A percentile compares a stretch with the other conserved stretches of the same genome.
These are phyloP conservation scores for Gremmenia infestans DNA, from an alignment of 2,329 filamentous ascomycete species.

Conservation along the genomic window DNA sequence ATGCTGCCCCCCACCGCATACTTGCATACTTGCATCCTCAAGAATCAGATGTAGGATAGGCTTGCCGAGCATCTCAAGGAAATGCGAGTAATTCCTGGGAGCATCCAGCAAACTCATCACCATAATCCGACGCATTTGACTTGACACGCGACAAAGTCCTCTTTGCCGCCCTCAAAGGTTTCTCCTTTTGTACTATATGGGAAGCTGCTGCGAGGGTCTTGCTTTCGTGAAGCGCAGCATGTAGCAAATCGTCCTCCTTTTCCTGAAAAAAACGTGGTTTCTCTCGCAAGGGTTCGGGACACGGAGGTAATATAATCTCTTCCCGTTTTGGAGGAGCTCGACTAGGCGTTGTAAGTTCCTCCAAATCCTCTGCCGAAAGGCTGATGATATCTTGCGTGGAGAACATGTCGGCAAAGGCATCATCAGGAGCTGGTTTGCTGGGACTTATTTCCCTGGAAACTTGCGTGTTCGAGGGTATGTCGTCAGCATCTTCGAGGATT, in stretches of 20 bases:
- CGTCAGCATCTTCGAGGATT: constrained; percentile 38
- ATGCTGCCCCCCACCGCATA: no score
- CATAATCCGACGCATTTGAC: constrained; percentile 26
- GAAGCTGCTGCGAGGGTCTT: constrained; percentile 4
- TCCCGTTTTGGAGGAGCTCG: constrained; percentile 2
- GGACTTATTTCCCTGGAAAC: constrained; percentile 21
- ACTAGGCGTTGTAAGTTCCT: constrained; percentile 35
- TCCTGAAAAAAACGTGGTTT: constrained; percentile 25
- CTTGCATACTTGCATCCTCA: no score
- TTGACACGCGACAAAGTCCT: background rate
- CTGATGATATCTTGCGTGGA: constrained; percentile 42
- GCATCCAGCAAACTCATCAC: constrained; percentile 23
- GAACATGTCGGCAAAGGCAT: constrained; percentile 14
- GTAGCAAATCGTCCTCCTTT: constrained; percentile 25
- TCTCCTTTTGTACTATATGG: background rate
- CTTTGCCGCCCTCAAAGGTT: background rate
- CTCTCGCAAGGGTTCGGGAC: background rate
- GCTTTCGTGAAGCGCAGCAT: constrained; percentile 24
- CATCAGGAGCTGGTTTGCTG: background rate
- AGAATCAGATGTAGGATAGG: no score
- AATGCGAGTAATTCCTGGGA: constrained; percentile 19
- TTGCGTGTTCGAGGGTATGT: constrained; percentile 24
- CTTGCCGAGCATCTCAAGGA: background rate
- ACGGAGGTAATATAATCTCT: background rate
- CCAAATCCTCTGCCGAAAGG: constrained; percentile 44